These are phyloP conservation scores for Apophysomyces trapeziformis DNA, from an alignment of 371 early-diverging fungal genomes.

Conservation along the genomic window DNA sequence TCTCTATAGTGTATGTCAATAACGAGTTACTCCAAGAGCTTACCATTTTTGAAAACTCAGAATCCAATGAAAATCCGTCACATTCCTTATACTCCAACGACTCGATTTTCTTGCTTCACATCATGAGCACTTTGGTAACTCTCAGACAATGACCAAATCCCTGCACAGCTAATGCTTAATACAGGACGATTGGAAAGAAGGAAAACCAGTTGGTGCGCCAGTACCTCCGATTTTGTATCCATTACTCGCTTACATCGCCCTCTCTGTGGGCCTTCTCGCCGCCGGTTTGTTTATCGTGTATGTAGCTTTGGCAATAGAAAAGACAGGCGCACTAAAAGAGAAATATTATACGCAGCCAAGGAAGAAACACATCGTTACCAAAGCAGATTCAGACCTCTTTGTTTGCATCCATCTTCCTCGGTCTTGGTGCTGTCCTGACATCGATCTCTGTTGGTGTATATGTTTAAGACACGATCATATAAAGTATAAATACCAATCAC, in stretches of 20 bases:
- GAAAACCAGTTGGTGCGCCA: conserved; percentile 32
- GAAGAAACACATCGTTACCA: conserved; percentile 37
- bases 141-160: not conserved
- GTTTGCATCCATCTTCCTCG: conserved; percentile 47
- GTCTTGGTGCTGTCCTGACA: conserved; percentile 50
- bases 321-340: not conserved
- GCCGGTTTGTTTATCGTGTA: conserved; percentile 51
- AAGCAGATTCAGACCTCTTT: conserved; percentile 45
- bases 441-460: conserved; percentile 54
- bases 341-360: conserved; percentile 30
- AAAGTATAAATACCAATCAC: not conserved
- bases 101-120: not conserved
- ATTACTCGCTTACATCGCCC: conserved; percentile 30
- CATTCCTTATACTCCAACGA: too few relatives aligned
- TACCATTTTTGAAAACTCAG: too few relatives aligned
- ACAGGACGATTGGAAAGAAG: conserved; percentile 22
- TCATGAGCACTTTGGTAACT: conserved; percentile 4
- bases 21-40: too few relatives aligned
- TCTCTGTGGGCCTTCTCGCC: conserved; percentile 37
- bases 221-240: conserved; percentile 38
- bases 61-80: too few relatives aligned
- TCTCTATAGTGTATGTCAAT: too few relatives aligned
- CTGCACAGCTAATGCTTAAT: not conserved
- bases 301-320: conserved; percentile 7
- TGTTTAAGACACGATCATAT: conserved; percentile 30